Evolutionary conservation across 2,329 filamentous ascomycete species (phyloP).

Genomic region (Lasiodiplodia sp.): DNA sequence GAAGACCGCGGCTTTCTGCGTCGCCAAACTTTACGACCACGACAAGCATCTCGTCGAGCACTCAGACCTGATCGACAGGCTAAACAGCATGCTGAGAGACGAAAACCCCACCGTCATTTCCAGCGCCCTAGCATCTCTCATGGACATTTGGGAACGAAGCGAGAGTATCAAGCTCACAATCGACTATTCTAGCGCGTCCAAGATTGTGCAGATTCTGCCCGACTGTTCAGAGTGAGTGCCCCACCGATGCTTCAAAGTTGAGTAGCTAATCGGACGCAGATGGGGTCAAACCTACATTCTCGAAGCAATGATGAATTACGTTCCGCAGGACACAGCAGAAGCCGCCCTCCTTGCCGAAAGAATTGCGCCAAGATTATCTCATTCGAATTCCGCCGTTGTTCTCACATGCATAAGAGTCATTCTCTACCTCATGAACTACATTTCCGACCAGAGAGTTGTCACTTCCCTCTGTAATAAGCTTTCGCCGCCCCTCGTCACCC

Average conservation of each 20-base stretch:
- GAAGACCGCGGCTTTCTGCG: slow-evolving; percentile 95
- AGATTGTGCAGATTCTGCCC: slow-evolving; percentile 94
- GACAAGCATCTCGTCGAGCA: slow-evolving; percentile 87
- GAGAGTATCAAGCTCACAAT: slow-evolving; percentile 98
- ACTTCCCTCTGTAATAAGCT: slow-evolving; percentile 88
- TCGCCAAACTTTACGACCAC: slow-evolving; percentile 97
- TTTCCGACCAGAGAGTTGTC: slow-evolving; percentile 88
- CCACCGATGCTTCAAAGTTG: slow-evolving; percentile 30
- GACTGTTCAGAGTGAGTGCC: slow-evolving; percentile 90
- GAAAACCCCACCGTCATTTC: slow-evolving; percentile 98
- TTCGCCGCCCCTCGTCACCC: slow-evolving; percentile 91
- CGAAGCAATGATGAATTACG: slow-evolving; percentile 96
- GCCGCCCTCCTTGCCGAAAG: slow-evolving; percentile 89
- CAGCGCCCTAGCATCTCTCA: slow-evolving; percentile 86
- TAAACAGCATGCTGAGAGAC: slow-evolving; percentile 89
- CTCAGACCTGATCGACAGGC: slow-evolving; percentile 88
- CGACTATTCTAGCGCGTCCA: slow-evolving; percentile 95
- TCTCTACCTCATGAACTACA: slow-evolving; percentile 98
- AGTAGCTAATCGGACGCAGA: slow-evolving; percentile 56
- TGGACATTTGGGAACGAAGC: slow-evolving; percentile 98
- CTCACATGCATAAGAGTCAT: slow-evolving; percentile 96
- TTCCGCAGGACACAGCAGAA: slow-evolving; percentile 89
- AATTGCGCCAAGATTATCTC: slow-evolving; percentile 92
- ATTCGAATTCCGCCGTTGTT: slow-evolving; percentile 96
- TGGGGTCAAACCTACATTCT: slow-evolving; percentile 99